Evolutionary conservation across 495 filamentous ascomycete species (phyloP), one percentile per base, ranked within the genome.

Genomic region (Bacidia gigantensis): DNA sequence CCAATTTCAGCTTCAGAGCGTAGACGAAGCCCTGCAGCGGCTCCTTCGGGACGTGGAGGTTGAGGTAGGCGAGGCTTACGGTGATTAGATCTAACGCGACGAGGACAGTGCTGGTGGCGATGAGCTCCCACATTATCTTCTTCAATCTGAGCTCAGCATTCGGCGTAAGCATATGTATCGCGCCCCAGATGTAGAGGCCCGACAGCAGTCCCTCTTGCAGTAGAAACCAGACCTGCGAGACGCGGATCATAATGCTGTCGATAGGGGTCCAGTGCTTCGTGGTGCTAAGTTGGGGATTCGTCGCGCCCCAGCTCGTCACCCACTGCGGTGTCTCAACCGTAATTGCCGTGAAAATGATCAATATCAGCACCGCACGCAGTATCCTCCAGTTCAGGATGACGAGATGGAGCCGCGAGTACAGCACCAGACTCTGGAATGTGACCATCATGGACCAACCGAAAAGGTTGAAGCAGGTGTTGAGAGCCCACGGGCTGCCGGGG

Each of bases 1-100:
- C 74, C 5, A 77, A 59, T 45, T 74, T 75, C 25, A 76, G 60
- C 58, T 77, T 77, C 55, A 76, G 61, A 26, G 72, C 70, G 54
- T 77, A 77, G 0, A 65, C 67, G 35, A 69, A 68, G 0, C 70
- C 65, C 44, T 77, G 74, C 47, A 76, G 66, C 40, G 69, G 65
- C 7, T 72, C 69, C 56, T 76, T 71, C 0, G 72, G 52, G 1
- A 66, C 60, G 29, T 72, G 75, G 29, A 65, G 66, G 11, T 67
- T 69, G 5, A 67, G 62, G 51, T 71, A 77, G 47, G 74, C 64
- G 11, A 72, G 62, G 18, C 60, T 64, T 5, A 75, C 64, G 0
- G 75, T 60, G 14, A 65, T 56, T 35, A 67, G 55, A 53, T 77
- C 74, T 22, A 77, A 60, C 11, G 65, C 25, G 44, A 79, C 68